A percentile compares a stretch with the other conserved stretches of the same genome.
phyloP scores from a whole-genome alignment of 2,329 filamentous ascomycete species.

The Plenodomus lindquistii region DNA sequence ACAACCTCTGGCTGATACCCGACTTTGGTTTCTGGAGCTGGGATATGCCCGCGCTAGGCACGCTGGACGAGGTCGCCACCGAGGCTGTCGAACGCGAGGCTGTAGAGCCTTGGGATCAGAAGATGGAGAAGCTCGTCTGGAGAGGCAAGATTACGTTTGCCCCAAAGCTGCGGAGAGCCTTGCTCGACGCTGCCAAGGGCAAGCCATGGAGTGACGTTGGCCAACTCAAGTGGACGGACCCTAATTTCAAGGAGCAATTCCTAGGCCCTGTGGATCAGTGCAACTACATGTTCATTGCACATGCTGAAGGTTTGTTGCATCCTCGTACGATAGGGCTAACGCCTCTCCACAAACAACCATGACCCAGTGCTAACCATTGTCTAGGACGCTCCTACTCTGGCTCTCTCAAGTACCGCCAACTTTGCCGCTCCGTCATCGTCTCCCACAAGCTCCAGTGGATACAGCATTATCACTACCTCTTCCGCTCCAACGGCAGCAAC shows the following conservation, averaged over 20 bases:
- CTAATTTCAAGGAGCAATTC: conserved; percentile 45
- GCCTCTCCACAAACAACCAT: neutral
- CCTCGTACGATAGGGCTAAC: neutral
- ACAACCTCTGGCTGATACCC: conserved; percentile 41
- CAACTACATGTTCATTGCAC: conserved; percentile 58
- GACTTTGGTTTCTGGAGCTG: conserved; percentile 44
- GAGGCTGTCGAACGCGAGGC: conserved; percentile 33
- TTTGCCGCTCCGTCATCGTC: conserved; percentile 49
- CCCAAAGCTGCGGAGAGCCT: conserved; percentile 33
- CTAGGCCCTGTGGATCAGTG: conserved; percentile 59
- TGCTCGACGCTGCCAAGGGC: conserved; percentile 33
- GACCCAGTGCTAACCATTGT: conserved; percentile 15
- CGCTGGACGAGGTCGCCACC: conserved; percentile 31
- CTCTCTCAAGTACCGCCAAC: conserved; percentile 57
- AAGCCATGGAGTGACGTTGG: conserved; percentile 41
- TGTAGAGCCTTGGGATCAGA: conserved; percentile 36
- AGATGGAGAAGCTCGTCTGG: conserved; percentile 41
- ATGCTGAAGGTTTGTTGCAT: conserved; percentile 53
- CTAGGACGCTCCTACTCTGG: conserved; percentile 53
- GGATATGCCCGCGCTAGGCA: conserved; percentile 39
- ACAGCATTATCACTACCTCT: conserved; percentile 40
- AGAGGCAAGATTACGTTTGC: conserved; percentile 38
- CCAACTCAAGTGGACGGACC: conserved; percentile 33
- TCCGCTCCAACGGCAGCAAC: conserved; percentile 29
- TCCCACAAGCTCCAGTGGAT: conserved; percentile 43